These are phyloP conservation scores for Paecilomyces variotii DNA, from an alignment of 2,329 filamentous ascomycete genomes.

Conservation along the genomic window DNA sequence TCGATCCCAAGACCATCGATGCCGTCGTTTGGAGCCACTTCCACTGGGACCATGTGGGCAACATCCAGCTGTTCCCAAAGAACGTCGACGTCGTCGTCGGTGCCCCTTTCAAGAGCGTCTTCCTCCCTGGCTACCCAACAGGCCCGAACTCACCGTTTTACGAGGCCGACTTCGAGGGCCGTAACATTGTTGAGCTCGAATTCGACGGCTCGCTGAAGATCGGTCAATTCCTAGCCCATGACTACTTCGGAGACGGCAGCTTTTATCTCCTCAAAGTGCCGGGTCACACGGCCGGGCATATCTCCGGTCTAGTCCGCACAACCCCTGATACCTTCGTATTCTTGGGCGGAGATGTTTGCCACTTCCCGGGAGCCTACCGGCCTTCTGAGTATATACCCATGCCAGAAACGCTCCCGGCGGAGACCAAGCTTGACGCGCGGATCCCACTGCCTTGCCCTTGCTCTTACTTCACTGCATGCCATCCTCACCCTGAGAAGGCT, in stretches of 20 bases:
- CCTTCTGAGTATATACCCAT: slow-evolving; percentile 28
- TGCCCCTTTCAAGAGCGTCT: slow-evolving; percentile 38
- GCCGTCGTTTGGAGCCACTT: slow-evolving; percentile 39
- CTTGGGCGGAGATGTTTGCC: slow-evolving; percentile 37
- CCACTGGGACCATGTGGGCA: slow-evolving; percentile 45
- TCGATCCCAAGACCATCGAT: slow-evolving; percentile 25
- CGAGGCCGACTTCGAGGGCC: slow-evolving; percentile 28
- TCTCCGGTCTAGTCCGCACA: slow-evolving; percentile 13
- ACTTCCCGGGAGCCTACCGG: slow-evolving; percentile 32
- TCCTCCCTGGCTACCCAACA: slow-evolving; percentile 40
- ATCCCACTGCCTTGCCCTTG: slow-evolving; percentile 14
- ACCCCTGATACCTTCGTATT: slow-evolving; percentile 33
- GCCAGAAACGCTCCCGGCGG: slow-evolving; percentile 17
- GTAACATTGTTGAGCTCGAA: slow-evolving; percentile 14
- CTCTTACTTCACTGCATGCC: slow-evolving; percentile 14
- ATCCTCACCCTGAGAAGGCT: slow-evolving; percentile 13
- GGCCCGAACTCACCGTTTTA: slow-evolving; percentile 27
- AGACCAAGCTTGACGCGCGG: slow-evolving; percentile 10
- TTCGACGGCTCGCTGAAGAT: slow-evolving; percentile 18
- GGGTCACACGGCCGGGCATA: slow-evolving; percentile 17
- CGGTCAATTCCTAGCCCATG: slow-evolving; percentile 30
- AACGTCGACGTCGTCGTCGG: slow-evolving; percentile 41
- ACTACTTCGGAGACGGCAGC: slow-evolving; percentile 50
- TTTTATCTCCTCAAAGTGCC: slow-evolving; percentile 47
- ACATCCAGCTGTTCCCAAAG: slow-evolving; percentile 36